Base-by-base conservation (phyloP, 1,139 yeast genomes). In the Nematodospora anomalae region DNA sequence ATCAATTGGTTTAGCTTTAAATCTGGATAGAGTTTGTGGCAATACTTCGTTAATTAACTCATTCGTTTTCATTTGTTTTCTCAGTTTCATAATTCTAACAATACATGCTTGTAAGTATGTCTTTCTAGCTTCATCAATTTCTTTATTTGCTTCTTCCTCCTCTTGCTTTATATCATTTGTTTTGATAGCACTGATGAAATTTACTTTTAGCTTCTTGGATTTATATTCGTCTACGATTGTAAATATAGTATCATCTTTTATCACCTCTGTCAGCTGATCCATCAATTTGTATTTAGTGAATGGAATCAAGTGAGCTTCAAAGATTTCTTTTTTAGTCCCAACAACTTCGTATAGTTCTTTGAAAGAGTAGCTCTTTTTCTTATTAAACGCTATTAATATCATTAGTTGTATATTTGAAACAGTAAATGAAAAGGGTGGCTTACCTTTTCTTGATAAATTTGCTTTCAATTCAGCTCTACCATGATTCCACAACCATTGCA, bases 401-500 rank as follows among this genome's bases (percentile, higher is more conserved):
- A 95, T 83, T 73, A 90, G 80, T 62, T 94, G 98, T 47, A 81
- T 84, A 44, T 87, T 76, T 6, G 96, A 83, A 28, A 88, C 90
- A 9, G 85, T 84, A 55, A 94, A 83, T 26, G 74, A 64, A 47
- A 86, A 87, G 38, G 95, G 95, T 4, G 92, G 88, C 53, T 83
- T 83, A 5, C 95, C 90, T 37, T 83, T 83, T 48, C 83, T 80
- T 5, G 92, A 78, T 46, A 89, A 75, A 55, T 86, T 85, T n/a
- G 95, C 96, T 60, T 81, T 85, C 38, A 94, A 65, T 57, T 94
- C 99, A 45, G 95, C 95, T 60, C 94, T 85, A 30, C 95, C 88
- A 55, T 88, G 81, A 50, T 88, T 86, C 97, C 97, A 94, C 41
- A 92, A 74, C 98, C 98, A 94, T 55, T 86, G 84, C 52, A 94